Evolutionary conservation across 768 basidiomycete genomes (phyloP), one percentile per base, ranked within the genome.

Genomic region (Ramaria sp.): DNA sequence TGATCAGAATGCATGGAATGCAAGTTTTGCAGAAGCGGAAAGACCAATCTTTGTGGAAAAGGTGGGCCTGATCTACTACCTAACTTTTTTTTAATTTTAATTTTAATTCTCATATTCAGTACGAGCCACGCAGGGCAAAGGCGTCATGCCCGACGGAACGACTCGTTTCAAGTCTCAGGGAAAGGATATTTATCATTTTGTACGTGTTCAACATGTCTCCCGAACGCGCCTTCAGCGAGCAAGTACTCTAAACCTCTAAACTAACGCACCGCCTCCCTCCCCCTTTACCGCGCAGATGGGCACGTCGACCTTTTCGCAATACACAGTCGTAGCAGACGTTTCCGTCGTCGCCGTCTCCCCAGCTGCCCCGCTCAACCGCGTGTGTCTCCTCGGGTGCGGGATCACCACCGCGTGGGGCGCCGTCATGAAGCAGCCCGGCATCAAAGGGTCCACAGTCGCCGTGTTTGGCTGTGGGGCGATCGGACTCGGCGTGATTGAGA

Each of bases 321-420:
- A 98, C 74, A 96, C 96, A 7, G 96, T 99, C 56, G 92, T 99
- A 2, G 88, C 92, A 44, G 93, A 99, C 60, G 93, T 93, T 43
- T 98, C 94, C 18, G 88, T 99, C 24, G 96, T 98, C 50, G 82
- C 90, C 15, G 83, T 99, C 57, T 83, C 84, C 71, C 76, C 79
- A 57, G 72, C 78, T 57, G 96, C 96, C 1, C 91, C 92, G 8
- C 78, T 99, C 13, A 87, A 97, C 27, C 96, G 92, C 64, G 91
- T 94, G n/a, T 98, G 96, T 70, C 77, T 99, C 30, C 81, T 99
- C 13, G 95, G 95, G 5, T 92, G 90, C 58, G 93, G 93, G 60
- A 95, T 98, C 67, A 95, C 94, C 34, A 97, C 94, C n/a, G 94
- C 94, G 16, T 98, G 92, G 89, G 94, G 95, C 52, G 88, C 95